Base-by-base conservation (phyloP, 163 green algal species). In the Chlamydomonas reinhardtii region DNA sequence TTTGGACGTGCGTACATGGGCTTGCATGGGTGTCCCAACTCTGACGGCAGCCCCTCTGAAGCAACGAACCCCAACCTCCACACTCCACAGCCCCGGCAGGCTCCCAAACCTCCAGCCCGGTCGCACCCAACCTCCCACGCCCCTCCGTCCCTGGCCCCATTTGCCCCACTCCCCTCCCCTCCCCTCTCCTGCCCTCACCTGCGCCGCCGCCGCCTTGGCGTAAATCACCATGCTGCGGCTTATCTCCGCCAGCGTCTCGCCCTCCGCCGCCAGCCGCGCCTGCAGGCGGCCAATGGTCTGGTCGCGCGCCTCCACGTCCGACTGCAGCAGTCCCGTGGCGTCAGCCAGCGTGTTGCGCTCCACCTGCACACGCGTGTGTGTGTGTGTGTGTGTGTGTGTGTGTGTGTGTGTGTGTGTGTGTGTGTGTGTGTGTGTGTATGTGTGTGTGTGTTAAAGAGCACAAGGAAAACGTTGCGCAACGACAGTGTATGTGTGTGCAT, bases 201-300 rank as follows among this genome's bases (percentile, higher is more conserved):
- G 84, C 56, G 74, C 84, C 56, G 68, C 69, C 31, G 81, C 81
- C 34, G 81, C 70, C 70, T 87, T 87, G 59, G 81, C 81, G 32
- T 75, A 87, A 32, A 87, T 39, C 56, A 87, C 81, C 81, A 87
- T 87, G 56, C 71, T 72, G 0, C 71, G 25, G 22, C 54, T 74
- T 11, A 80, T 25, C 71, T 87, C 81, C 15, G 71, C 81, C 70
- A 87, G 81, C 29, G 48, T 87, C 35, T 54, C 65, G 6, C 29
- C 62, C 1, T 29, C 70, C 20, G 31, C 27, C 4, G 34, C 20
- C 70, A 87, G n/a, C 56, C 59, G 35, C 29, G 48, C 2, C 29
- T 69, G 31, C 71, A 87, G 72, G 25, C 22, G 29, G 12, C 8
- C 34, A 4, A 87, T 62, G 19, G 32, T 37, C 29, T 25, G 1